These are phyloP conservation scores for Orbilia blumenaviensis DNA, from an alignment of 2,329 filamentous ascomycete genomes.

Conservation along the genomic window DNA sequence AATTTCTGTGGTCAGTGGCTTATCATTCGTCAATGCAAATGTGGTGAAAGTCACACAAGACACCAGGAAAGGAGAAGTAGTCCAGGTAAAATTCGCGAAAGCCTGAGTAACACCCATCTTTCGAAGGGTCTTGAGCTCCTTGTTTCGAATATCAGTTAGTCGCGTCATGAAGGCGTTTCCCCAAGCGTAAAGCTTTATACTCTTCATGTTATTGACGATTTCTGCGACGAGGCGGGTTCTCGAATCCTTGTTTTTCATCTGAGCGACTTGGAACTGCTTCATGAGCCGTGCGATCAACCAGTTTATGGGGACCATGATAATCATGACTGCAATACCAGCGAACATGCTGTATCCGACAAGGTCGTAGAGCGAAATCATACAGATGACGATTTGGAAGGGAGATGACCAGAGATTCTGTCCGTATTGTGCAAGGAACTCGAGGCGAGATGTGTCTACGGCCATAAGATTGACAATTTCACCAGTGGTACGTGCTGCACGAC, in stretches of 20 bases:
- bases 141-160: slow-evolving; percentile 91
- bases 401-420: slow-evolving; percentile 96
- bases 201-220: slow-evolving; percentile 99
- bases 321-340: slow-evolving; percentile 92
- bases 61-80: slow-evolving; percentile 94
- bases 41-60: slow-evolving; percentile 96
- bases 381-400: slow-evolving; percentile 93
- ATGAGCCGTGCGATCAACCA: slow-evolving; percentile 89
- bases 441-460: slow-evolving; percentile 95
- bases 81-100: slow-evolving; percentile 97
- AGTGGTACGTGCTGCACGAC: slow-evolving; percentile 84
- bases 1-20: slow-evolving; percentile 88
- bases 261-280: slow-evolving; percentile 91
- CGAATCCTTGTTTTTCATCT: slow-evolving; percentile 99
- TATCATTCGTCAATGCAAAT: slow-evolving; percentile 84
- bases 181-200: slow-evolving; percentile 98
- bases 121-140: slow-evolving; percentile 91
- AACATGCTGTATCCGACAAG: slow-evolving; percentile 96
- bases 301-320: slow-evolving; percentile 96
- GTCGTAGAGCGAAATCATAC: slow-evolving; percentile 94
- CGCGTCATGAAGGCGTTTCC: slow-evolving; percentile 97
- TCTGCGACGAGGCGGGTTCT: slow-evolving; percentile 93
- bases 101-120: slow-evolving; percentile 96
- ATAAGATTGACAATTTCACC: slow-evolving; percentile 99
- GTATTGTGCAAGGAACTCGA: slow-evolving; percentile 87